Evolutionary conservation across 352 stramenopile species (phyloP).

Genomic region (Phytopythium chamaehyphon): DNA sequence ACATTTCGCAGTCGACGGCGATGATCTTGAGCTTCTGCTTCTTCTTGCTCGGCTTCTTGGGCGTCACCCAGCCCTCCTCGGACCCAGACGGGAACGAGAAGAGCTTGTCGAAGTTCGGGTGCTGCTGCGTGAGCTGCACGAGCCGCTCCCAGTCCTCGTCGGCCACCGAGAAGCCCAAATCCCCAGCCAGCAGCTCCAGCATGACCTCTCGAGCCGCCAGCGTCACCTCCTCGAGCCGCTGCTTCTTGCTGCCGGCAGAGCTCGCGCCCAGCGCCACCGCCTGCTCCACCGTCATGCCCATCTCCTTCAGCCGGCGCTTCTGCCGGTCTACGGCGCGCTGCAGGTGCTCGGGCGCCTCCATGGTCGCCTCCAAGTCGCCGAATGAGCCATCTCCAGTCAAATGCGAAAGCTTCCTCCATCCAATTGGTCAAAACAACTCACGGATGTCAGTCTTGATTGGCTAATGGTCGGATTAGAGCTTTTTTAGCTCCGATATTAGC

Average conservation of each 20-base stretch:
- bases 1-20: slow-evolving; percentile 87
- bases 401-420: neutral
- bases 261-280: slow-evolving; percentile 8
- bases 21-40: slow-evolving; percentile 60
- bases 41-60: slow-evolving; percentile 54
- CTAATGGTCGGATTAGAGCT: no score
- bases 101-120: slow-evolving; percentile 50
- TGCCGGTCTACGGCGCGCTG: slow-evolving; percentile 12
- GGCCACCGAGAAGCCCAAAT: slow-evolving; percentile 50
- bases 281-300: neutral
- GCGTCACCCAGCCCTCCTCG: slow-evolving; percentile 47
- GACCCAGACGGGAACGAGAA: slow-evolving; percentile 48
- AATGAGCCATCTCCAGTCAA: neutral
- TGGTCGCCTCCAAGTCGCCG: neutral
- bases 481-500: no score
- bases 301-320: slow-evolving; percentile 30
- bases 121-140: slow-evolving; percentile 57
- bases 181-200: slow-evolving; percentile 46
- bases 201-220: slow-evolving; percentile 70
- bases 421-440: slow-evolving; percentile 6
- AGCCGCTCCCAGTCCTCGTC: slow-evolving; percentile 67
- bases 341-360: slow-evolving; percentile 8
- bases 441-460: no score
- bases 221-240: slow-evolving; percentile 56
- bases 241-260: slow-evolving; percentile 38